A percentile compares a stretch with the other conserved stretches of the same genome.
Conservation (phyloP, 2,329 filamentous ascomycete genomes). For the Fonsecaea multimorphosa region DNA sequence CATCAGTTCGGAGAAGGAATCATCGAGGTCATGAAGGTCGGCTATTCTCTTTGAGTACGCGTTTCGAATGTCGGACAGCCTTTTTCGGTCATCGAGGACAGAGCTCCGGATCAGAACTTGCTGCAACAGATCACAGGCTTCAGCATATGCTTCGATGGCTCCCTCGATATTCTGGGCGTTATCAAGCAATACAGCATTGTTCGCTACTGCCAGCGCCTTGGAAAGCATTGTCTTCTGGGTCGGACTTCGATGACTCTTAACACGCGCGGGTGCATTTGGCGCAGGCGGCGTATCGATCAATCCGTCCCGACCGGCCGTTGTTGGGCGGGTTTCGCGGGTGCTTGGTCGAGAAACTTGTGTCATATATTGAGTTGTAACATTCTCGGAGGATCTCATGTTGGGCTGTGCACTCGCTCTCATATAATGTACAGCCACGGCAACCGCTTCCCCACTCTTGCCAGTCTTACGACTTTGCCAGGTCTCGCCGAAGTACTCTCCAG, state of each 20-base stretch:
- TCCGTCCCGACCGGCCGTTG: slow-evolving; percentile 14
- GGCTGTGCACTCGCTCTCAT: slow-evolving; percentile 25
- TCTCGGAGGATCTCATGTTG: slow-evolving; percentile 14
- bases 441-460: slow-evolving; percentile 33
- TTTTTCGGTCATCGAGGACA: slow-evolving; percentile 84
- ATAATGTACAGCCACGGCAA: slow-evolving; percentile 37
- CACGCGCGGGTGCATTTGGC: slow-evolving; percentile 36
- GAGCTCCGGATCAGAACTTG: slow-evolving; percentile 85
- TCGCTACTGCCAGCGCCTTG: slow-evolving; percentile 92
- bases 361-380: slow-evolving; percentile 25
- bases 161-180: slow-evolving; percentile 95
- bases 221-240: slow-evolving; percentile 96
- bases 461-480: slow-evolving; percentile 35
- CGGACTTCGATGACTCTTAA: slow-evolving; percentile 54
- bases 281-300: slow-evolving; percentile 1
- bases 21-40: slow-evolving; percentile 76
- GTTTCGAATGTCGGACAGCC: slow-evolving; percentile 87
- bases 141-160: slow-evolving; percentile 85
- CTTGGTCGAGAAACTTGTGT: slow-evolving; percentile 20
- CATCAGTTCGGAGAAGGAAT: slow-evolving; percentile 55
- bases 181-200: slow-evolving; percentile 92
- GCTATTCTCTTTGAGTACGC: slow-evolving; percentile 91
- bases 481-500: slow-evolving; percentile 35
- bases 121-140: slow-evolving; percentile 86
- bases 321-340: slow-evolving; percentile 23